Evolutionary conservation across 768 basidiomycete genomes (phyloP).

Genomic region (Lentinula boryana): DNA sequence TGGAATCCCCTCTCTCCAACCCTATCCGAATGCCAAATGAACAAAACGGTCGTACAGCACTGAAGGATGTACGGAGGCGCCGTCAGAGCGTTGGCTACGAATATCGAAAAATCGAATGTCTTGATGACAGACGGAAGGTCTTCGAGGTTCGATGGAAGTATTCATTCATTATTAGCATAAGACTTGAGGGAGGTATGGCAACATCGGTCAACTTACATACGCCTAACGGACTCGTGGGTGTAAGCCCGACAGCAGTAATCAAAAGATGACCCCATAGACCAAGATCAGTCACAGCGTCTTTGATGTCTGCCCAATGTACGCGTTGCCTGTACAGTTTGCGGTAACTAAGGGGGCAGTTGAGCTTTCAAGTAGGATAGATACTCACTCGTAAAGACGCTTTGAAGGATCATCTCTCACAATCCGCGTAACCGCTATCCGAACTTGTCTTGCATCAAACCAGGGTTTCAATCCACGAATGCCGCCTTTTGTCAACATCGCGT

Average conservation of each 20-base stretch:
- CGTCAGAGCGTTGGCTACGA: slow-evolving; percentile 27
- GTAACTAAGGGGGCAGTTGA: background rate
- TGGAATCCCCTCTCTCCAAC: slow-evolving; percentile 13
- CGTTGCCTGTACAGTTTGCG: slow-evolving; percentile 17
- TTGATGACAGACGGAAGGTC: slow-evolving; percentile 35
- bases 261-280: slow-evolving; percentile 30
- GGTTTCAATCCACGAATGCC: slow-evolving; percentile 26
- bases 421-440: slow-evolving; percentile 29
- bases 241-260: slow-evolving; percentile 28
- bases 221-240: slow-evolving; percentile 28
- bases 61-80: slow-evolving; percentile 11
- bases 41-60: slow-evolving; percentile 7
- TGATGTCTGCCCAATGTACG: slow-evolving; percentile 28
- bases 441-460: slow-evolving; percentile 29
- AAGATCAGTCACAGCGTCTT: slow-evolving; percentile 28
- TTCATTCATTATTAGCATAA: background rate
- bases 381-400: slow-evolving; percentile 31
- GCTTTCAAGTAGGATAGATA: background rate
- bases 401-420: slow-evolving; percentile 32
- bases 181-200: background rate
- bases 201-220: slow-evolving; percentile 22
- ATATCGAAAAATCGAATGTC: slow-evolving; percentile 30
- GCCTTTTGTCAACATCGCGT: slow-evolving; percentile 21
- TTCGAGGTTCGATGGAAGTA: slow-evolving; percentile 5
- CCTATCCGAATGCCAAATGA: slow-evolving; percentile 11